Evolutionary conservation across 78 protist genomes (phyloP).

Genomic region (Planoprotostelium fungivorum): DNA sequence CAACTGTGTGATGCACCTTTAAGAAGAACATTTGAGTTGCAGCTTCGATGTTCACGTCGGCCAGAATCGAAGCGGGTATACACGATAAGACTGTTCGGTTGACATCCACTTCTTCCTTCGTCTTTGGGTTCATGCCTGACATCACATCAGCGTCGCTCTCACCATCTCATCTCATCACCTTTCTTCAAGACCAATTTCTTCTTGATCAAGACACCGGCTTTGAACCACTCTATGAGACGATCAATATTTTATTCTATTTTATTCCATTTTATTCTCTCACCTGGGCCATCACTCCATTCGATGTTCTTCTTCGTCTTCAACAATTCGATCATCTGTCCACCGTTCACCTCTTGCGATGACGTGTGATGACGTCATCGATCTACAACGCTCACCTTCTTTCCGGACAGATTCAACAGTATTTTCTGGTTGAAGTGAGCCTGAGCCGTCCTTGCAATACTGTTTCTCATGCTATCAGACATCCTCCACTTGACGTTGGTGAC

Average conservation of each 20-base stretch:
- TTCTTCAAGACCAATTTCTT: background rate
- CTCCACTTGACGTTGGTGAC: conserved; percentile 39
- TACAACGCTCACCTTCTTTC: background rate
- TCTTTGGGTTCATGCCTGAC: background rate
- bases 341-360: background rate
- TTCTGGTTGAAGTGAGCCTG: conserved; percentile 36
- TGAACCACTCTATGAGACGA: background rate
- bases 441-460: conserved; percentile 21
- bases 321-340: background rate
- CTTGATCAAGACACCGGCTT: background rate
- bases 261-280: no score
- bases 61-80: background rate
- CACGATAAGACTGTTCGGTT: background rate
- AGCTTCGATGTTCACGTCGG: background rate
- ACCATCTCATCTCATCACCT: background rate
- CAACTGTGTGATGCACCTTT: background rate
- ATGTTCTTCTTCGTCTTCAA: background rate
- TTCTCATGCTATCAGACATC: conserved; percentile 38
- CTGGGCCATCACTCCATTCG: no score
- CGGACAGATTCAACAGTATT: background rate
- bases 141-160: background rate
- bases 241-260: no score
- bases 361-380: no score
- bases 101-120: background rate
- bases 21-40: background rate